These are phyloP conservation scores for Massariosphaeria phaeospora DNA, from an alignment of 495 filamentous ascomycete genomes.

Conservation along the genomic window DNA sequence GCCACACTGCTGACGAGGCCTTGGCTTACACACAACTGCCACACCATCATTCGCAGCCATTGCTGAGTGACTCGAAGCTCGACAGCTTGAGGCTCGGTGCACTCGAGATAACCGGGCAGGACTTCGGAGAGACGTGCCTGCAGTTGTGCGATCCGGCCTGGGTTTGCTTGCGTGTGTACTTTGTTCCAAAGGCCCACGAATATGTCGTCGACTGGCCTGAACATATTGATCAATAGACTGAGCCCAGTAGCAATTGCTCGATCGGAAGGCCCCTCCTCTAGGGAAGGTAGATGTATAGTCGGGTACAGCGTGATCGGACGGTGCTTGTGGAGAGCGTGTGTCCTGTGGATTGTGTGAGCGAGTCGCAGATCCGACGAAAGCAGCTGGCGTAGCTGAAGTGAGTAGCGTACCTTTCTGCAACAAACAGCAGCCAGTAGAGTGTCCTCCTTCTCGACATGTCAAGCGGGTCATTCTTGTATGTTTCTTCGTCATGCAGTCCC, in stretches of 20 bases:
- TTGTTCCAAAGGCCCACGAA: conserved; percentile 73
- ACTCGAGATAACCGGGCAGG: conserved; percentile 57
- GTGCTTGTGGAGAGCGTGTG: conserved; percentile 74
- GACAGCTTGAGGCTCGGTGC: conserved; percentile 61
- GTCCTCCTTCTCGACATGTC: conserved; percentile 54
- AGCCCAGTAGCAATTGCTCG: conserved; percentile 52
- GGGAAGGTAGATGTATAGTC: conserved; percentile 57
- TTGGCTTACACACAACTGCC: conserved; percentile 60
- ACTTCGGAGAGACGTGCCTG: conserved; percentile 64
- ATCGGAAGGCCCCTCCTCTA: conserved; percentile 48
- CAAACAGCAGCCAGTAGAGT: conserved; percentile 68
- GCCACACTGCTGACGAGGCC: conserved; percentile 49
- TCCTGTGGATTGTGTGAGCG: conserved; percentile 39
- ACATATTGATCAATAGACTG: conserved; percentile 61
- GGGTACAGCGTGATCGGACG: conserved; percentile 66
- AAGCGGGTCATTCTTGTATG: conserved; percentile 47
- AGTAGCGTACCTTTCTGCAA: conserved; percentile 58
- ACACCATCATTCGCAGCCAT: conserved; percentile 79
- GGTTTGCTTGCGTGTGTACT: conserved; percentile 52
- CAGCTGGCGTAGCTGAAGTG: not conserved
- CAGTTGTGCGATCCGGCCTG: conserved; percentile 54
- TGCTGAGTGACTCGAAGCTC: conserved; percentile 70
- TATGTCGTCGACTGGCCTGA: conserved; percentile 65
- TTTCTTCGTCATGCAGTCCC: conserved; percentile 59
- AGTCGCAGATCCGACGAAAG: not conserved